Percentiles rank a stretch among this genome's conserved stretches.
Conservation (phyloP, 441 rosid genomes). For the Mallotus japonicus region DNA sequence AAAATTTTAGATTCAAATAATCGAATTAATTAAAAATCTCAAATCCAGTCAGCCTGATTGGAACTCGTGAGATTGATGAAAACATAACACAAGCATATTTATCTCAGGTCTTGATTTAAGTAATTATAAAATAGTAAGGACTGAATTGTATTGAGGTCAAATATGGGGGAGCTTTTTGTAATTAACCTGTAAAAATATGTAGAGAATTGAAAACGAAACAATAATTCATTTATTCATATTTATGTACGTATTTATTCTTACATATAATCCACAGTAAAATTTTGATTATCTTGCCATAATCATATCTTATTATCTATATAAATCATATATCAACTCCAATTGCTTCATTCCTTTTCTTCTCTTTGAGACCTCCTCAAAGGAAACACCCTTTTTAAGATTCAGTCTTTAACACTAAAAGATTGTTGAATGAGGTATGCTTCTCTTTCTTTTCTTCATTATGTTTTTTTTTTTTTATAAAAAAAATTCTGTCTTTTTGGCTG, state of each 20-base stretch:
- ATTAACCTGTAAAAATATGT: background rate
- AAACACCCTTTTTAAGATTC: background rate
- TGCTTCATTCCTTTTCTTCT: background rate
- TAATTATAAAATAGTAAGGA: no score
- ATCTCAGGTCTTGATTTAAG: background rate
- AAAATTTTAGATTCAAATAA: no score
- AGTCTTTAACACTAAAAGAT: background rate
- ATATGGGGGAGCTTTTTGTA: no score
- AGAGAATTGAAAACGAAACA: background rate
- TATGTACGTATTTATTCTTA: background rate
- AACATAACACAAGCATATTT: background rate
- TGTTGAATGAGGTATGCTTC: slow-evolving; percentile 25
- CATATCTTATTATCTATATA: background rate
- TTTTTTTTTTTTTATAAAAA: background rate
- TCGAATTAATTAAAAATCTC: no score
- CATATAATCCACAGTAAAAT: background rate
- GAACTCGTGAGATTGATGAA: background rate
- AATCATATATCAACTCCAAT: background rate
- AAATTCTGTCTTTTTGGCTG: background rate
- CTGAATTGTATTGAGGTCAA: no score
- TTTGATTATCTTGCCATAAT: background rate
- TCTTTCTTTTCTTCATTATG: background rate
- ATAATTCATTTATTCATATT: background rate
- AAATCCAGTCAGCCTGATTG: no score
- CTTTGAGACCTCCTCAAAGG: background rate